These are phyloP conservation scores for Dactylonectria macrodidyma DNA, from an alignment of 2,329 filamentous ascomycete genomes.

Conservation along the genomic window DNA sequence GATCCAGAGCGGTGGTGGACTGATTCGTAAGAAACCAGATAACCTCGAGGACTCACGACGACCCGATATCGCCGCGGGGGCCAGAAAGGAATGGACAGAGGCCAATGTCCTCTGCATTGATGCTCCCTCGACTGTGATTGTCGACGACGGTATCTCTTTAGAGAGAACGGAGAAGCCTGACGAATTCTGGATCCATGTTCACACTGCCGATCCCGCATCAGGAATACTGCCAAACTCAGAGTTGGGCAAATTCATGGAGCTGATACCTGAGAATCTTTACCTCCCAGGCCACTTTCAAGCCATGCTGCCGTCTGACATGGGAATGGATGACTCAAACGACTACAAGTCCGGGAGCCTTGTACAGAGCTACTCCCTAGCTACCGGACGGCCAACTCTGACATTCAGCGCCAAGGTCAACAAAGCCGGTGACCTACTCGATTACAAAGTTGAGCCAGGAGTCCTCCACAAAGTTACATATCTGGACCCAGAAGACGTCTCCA, in stretches of 20 bases:
- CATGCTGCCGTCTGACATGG: slow-evolving; percentile 67
- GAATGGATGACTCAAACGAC: slow-evolving; percentile 48
- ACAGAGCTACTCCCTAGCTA: slow-evolving; percentile 68
- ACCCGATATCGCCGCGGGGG: slow-evolving; percentile 61
- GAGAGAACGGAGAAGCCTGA: slow-evolving; percentile 67
- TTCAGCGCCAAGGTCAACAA: slow-evolving; percentile 73
- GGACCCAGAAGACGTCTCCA: slow-evolving; percentile 65
- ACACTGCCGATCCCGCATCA: slow-evolving; percentile 85
- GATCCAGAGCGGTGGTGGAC: slow-evolving; percentile 59
- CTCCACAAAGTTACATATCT: slow-evolving; percentile 72
- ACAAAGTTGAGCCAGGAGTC: slow-evolving; percentile 67
- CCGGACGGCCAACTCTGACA: slow-evolving; percentile 68
- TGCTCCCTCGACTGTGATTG: slow-evolving; percentile 74
- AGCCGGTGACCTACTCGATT: slow-evolving; percentile 67
- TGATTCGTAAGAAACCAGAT: slow-evolving; percentile 54
- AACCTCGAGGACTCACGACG: slow-evolving; percentile 53
- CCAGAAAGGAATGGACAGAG: slow-evolving; percentile 72
- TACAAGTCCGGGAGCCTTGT: slow-evolving; percentile 58
- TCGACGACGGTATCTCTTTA: slow-evolving; percentile 85
- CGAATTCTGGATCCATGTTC: slow-evolving; percentile 83
- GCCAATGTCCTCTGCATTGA: slow-evolving; percentile 82
- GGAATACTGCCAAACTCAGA: slow-evolving; percentile 72
- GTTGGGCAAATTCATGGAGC: slow-evolving; percentile 73
- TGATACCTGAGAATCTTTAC: slow-evolving; percentile 73
- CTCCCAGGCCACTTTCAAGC: slow-evolving; percentile 69